These are phyloP conservation scores for Haplosporangium gracile DNA, from an alignment of 192 early-diverging fungal species.

Conservation along the genomic window DNA sequence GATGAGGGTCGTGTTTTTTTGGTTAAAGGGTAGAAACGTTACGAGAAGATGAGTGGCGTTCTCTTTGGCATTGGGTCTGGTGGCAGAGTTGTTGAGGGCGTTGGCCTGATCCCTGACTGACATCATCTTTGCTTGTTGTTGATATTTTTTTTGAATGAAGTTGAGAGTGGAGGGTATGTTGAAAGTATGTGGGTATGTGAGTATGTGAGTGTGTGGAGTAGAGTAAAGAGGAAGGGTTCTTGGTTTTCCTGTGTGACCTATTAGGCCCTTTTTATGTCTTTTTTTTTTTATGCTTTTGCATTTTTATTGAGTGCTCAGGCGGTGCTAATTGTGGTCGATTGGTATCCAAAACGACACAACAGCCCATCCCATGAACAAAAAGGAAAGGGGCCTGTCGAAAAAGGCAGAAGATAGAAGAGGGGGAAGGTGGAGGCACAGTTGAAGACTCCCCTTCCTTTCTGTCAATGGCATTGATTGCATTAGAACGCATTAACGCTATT, in stretches of 20 bases:
- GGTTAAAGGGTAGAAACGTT: slow-evolving; percentile 1
- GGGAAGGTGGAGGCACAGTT: neutral
- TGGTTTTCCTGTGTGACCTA: slow-evolving; percentile 2
- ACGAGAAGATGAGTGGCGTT: slow-evolving; percentile 46
- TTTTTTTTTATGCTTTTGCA: neutral
- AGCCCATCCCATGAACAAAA: neutral
- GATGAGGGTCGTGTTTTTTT: neutral
- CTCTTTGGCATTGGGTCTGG: slow-evolving; percentile 37
- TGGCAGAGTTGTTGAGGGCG: slow-evolving; percentile 23
- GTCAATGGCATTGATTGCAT: neutral
- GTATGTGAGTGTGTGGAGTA: neutral
- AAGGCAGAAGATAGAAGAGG: neutral
- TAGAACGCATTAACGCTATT: slow-evolving; percentile 9
- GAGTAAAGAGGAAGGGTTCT: neutral
- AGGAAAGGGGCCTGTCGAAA: neutral
- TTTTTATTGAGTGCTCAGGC: neutral
- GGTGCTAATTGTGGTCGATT: neutral
- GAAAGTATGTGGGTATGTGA: neutral
- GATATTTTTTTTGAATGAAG: neutral
- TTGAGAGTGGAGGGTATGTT: neutral
- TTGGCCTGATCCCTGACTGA: slow-evolving; percentile 48
- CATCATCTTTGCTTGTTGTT: slow-evolving; percentile 20
- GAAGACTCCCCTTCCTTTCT: neutral
- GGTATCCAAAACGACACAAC: neutral
- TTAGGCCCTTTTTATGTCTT: neutral